phyloP scores from a whole-genome alignment of 305 asterid genomes.

The Petunia hybrid region DNA sequence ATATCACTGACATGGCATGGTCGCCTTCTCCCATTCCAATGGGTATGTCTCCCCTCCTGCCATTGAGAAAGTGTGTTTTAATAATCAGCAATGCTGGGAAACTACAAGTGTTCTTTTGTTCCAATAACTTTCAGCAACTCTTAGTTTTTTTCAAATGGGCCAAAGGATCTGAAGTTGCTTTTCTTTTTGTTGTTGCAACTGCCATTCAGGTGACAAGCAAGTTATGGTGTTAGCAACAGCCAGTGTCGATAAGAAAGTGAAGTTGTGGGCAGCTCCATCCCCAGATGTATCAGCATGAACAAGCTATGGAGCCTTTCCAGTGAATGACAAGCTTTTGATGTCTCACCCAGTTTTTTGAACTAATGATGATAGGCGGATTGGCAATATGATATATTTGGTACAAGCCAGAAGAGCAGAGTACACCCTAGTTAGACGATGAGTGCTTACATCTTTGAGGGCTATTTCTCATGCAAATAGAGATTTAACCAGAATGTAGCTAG shows the following conservation, averaged over 20 bases:
- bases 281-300: constrained; percentile 38
- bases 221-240: constrained; percentile 72
- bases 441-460: constrained; percentile 1
- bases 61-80: background rate
- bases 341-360: background rate
- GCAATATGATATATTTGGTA: constrained; percentile 24
- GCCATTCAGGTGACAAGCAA: constrained; percentile 62
- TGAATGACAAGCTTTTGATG: background rate
- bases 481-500: constrained; percentile 20
- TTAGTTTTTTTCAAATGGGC: background rate
- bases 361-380: background rate
- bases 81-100: background rate
- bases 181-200: background rate
- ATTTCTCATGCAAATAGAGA: constrained; percentile 1
- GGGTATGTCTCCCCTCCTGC: constrained; percentile 51
- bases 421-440: background rate
- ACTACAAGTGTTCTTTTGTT: background rate
- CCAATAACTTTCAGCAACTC: background rate
- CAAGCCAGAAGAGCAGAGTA: background rate
- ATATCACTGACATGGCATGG: constrained; percentile 85
- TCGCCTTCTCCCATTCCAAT: constrained; percentile 65
- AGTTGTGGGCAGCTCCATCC: constrained; percentile 89
- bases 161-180: background rate
- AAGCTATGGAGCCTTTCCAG: background rate
- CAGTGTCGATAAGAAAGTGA: constrained; percentile 92